These are phyloP conservation scores for Debaryomyces singareniensis DNA, from an alignment of 1,139 yeast species.

Conservation along the genomic window DNA sequence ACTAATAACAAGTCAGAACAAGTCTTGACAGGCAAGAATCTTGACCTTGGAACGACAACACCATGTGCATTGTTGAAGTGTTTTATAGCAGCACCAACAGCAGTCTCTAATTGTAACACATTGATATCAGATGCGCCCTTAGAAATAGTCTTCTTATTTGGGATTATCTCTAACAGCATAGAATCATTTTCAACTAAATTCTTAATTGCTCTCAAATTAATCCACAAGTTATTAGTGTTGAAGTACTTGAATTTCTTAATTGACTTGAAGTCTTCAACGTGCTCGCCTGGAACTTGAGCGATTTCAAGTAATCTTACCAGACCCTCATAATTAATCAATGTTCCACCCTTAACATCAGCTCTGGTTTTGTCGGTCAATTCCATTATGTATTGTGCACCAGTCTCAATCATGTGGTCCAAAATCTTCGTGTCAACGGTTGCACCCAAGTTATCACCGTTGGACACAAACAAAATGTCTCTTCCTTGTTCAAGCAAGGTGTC, in stretches of 20 bases:
- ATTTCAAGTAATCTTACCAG: conserved; percentile 91
- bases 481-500: conserved; percentile 90
- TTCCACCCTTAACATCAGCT: conserved; percentile 99
- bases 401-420: conserved; percentile 86
- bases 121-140: conserved; percentile 73
- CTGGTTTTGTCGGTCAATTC: conserved; percentile 97
- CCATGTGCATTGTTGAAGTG: conserved; percentile 95
- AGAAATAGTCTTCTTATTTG: conserved; percentile 80
- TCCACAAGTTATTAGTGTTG: conserved; percentile 98
- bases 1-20: conserved; percentile 91
- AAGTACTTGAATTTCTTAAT: conserved; percentile 96
- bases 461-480: conserved; percentile 89
- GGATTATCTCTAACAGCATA: conserved; percentile 88
- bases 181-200: conserved; percentile 82
- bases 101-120: conserved; percentile 94
- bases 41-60: conserved; percentile 94
- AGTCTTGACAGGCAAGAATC: conserved; percentile 97
- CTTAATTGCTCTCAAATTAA: conserved; percentile 89
- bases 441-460: conserved; percentile 97
- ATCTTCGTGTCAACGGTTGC: conserved; percentile 95
- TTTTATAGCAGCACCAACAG: conserved; percentile 98
- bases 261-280: conserved; percentile 95
- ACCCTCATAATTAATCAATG: conserved; percentile 93
- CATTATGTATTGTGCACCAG: conserved; percentile 93
- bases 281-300: conserved; percentile 98